Evolutionary conservation across 2,329 filamentous ascomycete species (phyloP).

Genomic region (Coccinonectria pachysandricola): DNA sequence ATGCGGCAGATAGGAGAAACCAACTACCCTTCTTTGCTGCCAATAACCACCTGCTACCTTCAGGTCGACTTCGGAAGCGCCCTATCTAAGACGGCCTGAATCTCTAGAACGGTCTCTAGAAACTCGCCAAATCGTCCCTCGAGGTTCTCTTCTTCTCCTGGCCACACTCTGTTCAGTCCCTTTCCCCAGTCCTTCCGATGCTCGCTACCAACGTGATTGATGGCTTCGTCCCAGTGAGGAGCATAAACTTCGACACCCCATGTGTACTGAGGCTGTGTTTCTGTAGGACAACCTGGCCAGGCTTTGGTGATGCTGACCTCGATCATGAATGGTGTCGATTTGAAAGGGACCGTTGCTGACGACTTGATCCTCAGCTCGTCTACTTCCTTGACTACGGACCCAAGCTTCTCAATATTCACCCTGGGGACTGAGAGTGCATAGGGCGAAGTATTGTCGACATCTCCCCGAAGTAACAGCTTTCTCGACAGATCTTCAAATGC

Average conservation of each 20-base stretch:
- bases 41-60: too few species aligned
- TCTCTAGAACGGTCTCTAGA: slow-evolving; percentile 20
- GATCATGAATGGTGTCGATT: slow-evolving; percentile 22
- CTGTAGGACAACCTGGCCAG: slow-evolving; percentile 14
- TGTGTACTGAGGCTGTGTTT: slow-evolving; percentile 12
- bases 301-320: slow-evolving; percentile 21
- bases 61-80: too few species aligned
- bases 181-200: slow-evolving; percentile 22
- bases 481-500: slow-evolving; percentile 12
- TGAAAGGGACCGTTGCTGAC: slow-evolving; percentile 20
- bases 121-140: slow-evolving; percentile 21
- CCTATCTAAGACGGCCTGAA: slow-evolving; percentile 19
- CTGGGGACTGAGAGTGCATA: slow-evolving; percentile 7
- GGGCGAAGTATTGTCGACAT: too few species aligned
- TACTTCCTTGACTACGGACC: slow-evolving; percentile 3
- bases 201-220: slow-evolving; percentile 18
- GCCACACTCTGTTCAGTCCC: slow-evolving; percentile 22
- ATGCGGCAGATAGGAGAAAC: too few species aligned
- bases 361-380: slow-evolving; percentile 17
- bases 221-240: slow-evolving; percentile 27
- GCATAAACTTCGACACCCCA: slow-evolving; percentile 25
- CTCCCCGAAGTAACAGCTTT: slow-evolving; percentile 10
- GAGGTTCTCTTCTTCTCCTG: slow-evolving; percentile 16
- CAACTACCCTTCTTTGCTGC: too few species aligned
- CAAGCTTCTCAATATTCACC: slow-evolving; percentile 7